Evolutionary conservation across 108 stramenopile genomes (phyloP), one percentile per base, ranked within the genome.

Genomic region (Epithemia pelagica): DNA sequence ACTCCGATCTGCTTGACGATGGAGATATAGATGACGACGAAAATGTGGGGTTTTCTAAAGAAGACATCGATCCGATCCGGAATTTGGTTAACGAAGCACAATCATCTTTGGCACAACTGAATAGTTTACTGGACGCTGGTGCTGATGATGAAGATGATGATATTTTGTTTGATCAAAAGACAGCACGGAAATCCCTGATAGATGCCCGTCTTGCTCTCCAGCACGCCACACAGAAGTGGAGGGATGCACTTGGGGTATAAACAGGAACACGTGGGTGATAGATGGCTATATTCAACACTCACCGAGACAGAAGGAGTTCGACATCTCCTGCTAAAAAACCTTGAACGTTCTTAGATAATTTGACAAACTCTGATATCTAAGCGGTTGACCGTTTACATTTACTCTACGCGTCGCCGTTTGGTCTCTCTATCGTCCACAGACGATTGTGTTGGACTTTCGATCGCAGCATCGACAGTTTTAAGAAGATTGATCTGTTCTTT

Each of bases 401-500:
- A 46, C 15, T 62, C 26, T 5, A 29, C 19, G 3, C 61, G 61
- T 15, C 8, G n/a, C 8, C 61, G 61, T 30, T 62, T 62, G 27
- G 61, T 30, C 19, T 27, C 25, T 30, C 28, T 27, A 7, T 62
- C 29, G 28, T 30, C 29, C 27, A 5, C 27, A 8, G 61, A n/a
- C 3, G 61, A 30, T 62, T n/a, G 8, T 29, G 37, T 15, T 10
- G 37, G 37, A 10, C 10, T 15, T 46, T 46, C 37, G 10, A 10
- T 15, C 5, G 37, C 15, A 15, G 37, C 5, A 15, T 46, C 10
- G 10, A 10, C 37, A n/a, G n/a, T n/a, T 15, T 46, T 46, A 1
- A 71, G n/a, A 52, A 33, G 59, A 33, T 78, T 77, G 32, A 84
- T 53, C 33, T 80, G 67, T 0, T 58, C 58, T 37, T 73, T 71